Conservation (phyloP, 768 basidiomycete genomes). For the Boletus patriciae region DNA sequence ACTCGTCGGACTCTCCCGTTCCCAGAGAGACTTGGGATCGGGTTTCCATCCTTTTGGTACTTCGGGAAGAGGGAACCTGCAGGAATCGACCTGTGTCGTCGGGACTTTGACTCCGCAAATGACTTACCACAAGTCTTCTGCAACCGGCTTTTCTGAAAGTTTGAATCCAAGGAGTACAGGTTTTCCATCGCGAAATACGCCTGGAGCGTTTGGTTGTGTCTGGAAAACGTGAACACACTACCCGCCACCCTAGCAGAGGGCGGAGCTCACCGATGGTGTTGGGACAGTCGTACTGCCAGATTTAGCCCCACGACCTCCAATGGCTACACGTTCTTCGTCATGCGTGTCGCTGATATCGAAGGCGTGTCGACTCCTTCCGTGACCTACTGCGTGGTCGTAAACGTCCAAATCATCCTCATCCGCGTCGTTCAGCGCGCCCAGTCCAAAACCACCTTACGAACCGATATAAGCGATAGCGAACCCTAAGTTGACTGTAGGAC, state of each 20-base stretch:
- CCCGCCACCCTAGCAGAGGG: not conserved
- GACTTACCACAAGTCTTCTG: constrained; percentile 67
- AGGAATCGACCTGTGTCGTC: constrained; percentile 16
- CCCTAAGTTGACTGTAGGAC: constrained; percentile 3
- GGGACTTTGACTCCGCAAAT: constrained; percentile 10
- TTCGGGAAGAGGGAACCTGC: constrained; percentile 82
- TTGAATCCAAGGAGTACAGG: constrained; percentile 75
- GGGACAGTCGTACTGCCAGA: constrained; percentile 4
- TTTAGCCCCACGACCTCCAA: constrained; percentile 36
- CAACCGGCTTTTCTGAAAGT: constrained; percentile 62
- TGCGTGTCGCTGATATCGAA: constrained; percentile 66
- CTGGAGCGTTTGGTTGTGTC: constrained; percentile 10
- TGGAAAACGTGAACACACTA: constrained; percentile 20
- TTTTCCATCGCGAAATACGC: constrained; percentile 71
- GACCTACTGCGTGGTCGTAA: constrained; percentile 53
- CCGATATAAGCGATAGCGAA: constrained; percentile 1
- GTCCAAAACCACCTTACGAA: constrained; percentile 74
- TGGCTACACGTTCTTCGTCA: constrained; percentile 55
- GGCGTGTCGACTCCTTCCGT: constrained; percentile 51
- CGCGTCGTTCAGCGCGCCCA: constrained; percentile 89
- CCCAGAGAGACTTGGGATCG: constrained; percentile 79
- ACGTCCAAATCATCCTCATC: constrained; percentile 91
- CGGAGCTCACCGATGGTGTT: constrained; percentile 13
- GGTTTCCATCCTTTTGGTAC: constrained; percentile 85
- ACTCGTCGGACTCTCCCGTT: constrained; percentile 38